Conservation (phyloP, 768 basidiomycete genomes). For the Boletus sp. region DNA sequence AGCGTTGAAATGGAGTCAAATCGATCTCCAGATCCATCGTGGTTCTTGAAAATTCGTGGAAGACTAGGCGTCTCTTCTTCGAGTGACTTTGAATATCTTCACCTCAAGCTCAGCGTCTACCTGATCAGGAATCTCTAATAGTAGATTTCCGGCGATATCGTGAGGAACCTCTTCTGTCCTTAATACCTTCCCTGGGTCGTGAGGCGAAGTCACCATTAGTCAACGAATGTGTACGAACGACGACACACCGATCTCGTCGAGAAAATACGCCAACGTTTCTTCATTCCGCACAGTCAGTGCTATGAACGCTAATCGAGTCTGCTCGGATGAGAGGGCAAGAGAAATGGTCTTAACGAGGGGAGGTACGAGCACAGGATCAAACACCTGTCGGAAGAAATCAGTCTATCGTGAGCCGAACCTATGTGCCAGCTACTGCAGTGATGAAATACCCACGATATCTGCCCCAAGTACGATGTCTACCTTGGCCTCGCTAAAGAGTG, state of each 20-base stretch:
- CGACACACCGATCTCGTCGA: slow-evolving; percentile 32
- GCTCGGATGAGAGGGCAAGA: slow-evolving; percentile 27
- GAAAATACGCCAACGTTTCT: slow-evolving; percentile 48
- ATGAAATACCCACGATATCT: slow-evolving; percentile 50
- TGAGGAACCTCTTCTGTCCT: slow-evolving; percentile 26
- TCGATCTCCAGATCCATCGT: slow-evolving; percentile 17
- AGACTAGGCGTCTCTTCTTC: slow-evolving; percentile 1
- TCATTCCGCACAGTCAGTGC: slow-evolving; percentile 54
- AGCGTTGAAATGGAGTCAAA: slow-evolving; percentile 4
- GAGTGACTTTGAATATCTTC: slow-evolving; percentile 45
- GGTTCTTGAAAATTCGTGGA: slow-evolving; percentile 1
- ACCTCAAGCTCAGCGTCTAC: slow-evolving; percentile 38
- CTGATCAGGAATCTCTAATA: slow-evolving; percentile 30
- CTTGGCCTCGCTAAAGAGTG: slow-evolving; percentile 39
- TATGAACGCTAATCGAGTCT: slow-evolving; percentile 28
- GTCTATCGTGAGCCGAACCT: not conserved
- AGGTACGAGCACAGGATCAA: slow-evolving; percentile 61
- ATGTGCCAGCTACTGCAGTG: not conserved
- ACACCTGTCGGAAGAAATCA: slow-evolving; percentile 49
- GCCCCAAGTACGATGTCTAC: slow-evolving; percentile 69
- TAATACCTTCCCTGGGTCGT: slow-evolving; percentile 22
- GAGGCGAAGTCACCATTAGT: not conserved
- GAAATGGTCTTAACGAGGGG: slow-evolving; percentile 51
- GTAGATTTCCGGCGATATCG: slow-evolving; percentile 12
- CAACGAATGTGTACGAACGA: not conserved